Percentiles rank a stretch among this genome's conserved stretches.
Evolutionary conservation across 1,139 yeast genomes (phyloP).

Genomic region (Candida mesenterica): DNA sequence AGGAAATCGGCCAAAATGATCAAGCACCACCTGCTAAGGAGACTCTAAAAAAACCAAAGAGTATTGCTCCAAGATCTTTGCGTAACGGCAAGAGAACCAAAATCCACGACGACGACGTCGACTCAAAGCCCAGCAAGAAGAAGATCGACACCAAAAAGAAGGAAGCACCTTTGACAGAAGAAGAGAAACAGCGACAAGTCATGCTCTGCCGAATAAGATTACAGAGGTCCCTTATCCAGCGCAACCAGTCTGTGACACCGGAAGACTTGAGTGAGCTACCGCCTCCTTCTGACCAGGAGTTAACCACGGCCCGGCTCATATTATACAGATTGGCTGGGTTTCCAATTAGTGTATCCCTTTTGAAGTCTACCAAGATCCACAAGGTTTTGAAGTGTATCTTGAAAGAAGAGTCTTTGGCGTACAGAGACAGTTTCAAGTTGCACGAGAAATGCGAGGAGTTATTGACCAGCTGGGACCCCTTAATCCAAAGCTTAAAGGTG

Average conservation of each 20-base stretch:
- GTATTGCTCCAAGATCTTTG: conserved; percentile 1
- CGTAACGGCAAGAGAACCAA: conserved; percentile 9
- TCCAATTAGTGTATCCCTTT: conserved; percentile 53
- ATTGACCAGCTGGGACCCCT: conserved; percentile 43
- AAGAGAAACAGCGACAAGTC: conserved; percentile 45
- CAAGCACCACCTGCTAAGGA: conserved; percentile 5
- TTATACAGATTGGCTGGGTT: conserved; percentile 50
- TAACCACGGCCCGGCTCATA: conserved; percentile 51
- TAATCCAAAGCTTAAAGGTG: conserved; percentile 34
- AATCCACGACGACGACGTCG: conserved; percentile 5
- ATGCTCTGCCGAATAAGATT: conserved; percentile 49
- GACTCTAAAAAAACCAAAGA: background rate
- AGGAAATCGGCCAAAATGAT: conserved; percentile 6
- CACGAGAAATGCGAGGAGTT: conserved; percentile 47
- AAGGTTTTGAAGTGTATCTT: conserved; percentile 52
- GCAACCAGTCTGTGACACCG: conserved; percentile 42
- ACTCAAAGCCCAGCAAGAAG: conserved; percentile 3
- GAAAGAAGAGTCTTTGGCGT: conserved; percentile 40
- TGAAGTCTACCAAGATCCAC: conserved; percentile 53
- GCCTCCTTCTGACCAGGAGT: conserved; percentile 53
- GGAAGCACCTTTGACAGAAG: conserved; percentile 23
- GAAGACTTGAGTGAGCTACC: conserved; percentile 31
- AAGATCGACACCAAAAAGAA: conserved; percentile 5
- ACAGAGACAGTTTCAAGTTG: conserved; percentile 46
- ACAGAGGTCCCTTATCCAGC: conserved; percentile 45